Evolutionary conservation across 2,329 filamentous ascomycete species (phyloP), one percentile per base, ranked within the genome.

Genomic region (Chaetomiaceae sp.): DNA sequence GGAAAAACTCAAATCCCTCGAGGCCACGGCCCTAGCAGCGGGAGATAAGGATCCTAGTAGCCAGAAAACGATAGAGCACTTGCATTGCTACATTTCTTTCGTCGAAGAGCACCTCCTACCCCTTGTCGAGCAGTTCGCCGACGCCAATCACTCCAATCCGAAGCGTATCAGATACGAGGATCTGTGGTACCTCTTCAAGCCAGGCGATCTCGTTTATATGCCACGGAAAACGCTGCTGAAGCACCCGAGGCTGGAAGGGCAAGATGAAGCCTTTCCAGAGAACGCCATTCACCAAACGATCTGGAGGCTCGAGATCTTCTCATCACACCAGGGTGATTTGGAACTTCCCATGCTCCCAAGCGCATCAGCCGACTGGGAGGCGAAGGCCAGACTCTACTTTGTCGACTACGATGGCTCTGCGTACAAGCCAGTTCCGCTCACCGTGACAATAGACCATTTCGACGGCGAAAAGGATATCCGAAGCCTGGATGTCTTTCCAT

Each of bases 131-230:
- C 44, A 46, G n/a, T 46, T 46, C 21, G 32, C 16, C 23, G 44
- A 46, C 33, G 44, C 44, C 44, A 27, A 37, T 21, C 21, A 36
- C 5, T 34, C 44, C 13, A 46, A 46, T 14, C 32, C 33, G 16
- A 37, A 46, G 6, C 44, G 44, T 4, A 37, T 46, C 6, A 32
- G 44, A 20, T 46, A 36, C 21, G 44, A 46, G 21, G 44, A 46
- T 16, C 14, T 46, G 32, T 37, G 33, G 32, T 46, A 46, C 25
- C 44, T 46, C 14, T 46, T 46, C 44, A 36, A 46, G 32, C 44
- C 44, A 1, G 44, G 44, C 8, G 44, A 46, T 13, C 33, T 46
- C 2, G 32, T 46, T 18, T 46, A 46, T 32, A 16, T 46, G 21
- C 44, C 44, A 14, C 44, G 20, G 14, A 36, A n/a, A 5, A 46